These are phyloP conservation scores for Russula dissimulans DNA, from an alignment of 768 basidiomycete genomes.

Conservation along the genomic window DNA sequence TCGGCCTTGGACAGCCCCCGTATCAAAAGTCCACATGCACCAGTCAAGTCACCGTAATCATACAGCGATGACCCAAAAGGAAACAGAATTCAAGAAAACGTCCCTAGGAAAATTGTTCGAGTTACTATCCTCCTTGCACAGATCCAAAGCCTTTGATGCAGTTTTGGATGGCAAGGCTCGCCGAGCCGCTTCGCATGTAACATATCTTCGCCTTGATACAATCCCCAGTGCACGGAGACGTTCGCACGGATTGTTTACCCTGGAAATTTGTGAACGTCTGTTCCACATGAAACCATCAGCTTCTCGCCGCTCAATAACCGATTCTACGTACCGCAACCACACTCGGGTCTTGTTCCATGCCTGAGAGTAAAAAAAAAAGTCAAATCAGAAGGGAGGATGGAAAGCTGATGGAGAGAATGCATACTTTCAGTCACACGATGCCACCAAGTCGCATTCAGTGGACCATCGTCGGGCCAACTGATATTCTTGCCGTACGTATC, in stretches of 20 bases:
- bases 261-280: conserved; percentile 63
- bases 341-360: conserved; percentile 47
- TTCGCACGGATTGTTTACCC: conserved; percentile 55
- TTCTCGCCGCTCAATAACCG: neutral
- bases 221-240: conserved; percentile 46
- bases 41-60: too few relatives aligned
- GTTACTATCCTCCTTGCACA: conserved; percentile 31
- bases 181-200: conserved; percentile 69
- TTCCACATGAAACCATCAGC: conserved; percentile 1
- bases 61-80: too few relatives aligned
- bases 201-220: conserved; percentile 65
- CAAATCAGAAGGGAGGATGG: neutral
- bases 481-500: conserved; percentile 53
- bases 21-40: too few relatives aligned
- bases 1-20: too few relatives aligned
- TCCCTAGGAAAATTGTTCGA: neutral
- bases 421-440: conserved; percentile 66
- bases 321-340: conserved; percentile 41
- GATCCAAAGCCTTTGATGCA: conserved; percentile 59
- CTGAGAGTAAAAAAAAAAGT: conserved; percentile 26
- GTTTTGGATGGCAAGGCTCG: conserved; percentile 47
- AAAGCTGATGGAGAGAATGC: conserved; percentile 16
- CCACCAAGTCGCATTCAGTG: conserved; percentile 79
- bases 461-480: conserved; percentile 53
- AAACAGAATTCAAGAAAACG: too few relatives aligned